Evolutionary conservation across 2,329 filamentous ascomycete genomes (phyloP).

Genomic region (Emericellopsis cladophorae): DNA sequence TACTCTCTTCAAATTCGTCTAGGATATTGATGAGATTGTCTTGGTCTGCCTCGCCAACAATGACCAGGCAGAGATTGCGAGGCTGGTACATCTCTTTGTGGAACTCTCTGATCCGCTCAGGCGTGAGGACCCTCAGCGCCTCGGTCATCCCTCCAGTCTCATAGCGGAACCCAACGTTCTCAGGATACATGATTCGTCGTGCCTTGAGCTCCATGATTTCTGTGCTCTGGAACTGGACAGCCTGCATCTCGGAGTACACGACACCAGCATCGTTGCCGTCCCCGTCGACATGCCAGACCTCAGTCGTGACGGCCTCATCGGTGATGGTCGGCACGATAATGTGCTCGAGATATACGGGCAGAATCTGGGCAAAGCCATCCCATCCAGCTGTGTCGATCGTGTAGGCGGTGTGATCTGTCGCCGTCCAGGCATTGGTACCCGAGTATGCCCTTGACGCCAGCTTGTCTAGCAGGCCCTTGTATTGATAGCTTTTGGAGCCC

Average conservation of each 20-base stretch:
- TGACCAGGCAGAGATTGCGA: conserved; percentile 80
- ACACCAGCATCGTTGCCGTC: conserved; percentile 91
- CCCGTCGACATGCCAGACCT: conserved; percentile 92
- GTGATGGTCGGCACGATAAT: conserved; percentile 83
- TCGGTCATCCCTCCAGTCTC: conserved; percentile 98
- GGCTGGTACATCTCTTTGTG: conserved; percentile 97
- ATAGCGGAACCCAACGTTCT: conserved; percentile 85
- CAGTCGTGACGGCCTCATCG: conserved; percentile 84
- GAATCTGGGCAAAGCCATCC: conserved; percentile 90
- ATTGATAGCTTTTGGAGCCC: conserved; percentile 86
- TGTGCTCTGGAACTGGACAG: conserved; percentile 68
- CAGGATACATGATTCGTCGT: conserved; percentile 71
- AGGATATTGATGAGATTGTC: conserved; percentile 66
- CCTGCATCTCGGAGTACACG: conserved; percentile 99
- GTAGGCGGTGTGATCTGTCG: conserved; percentile 92
- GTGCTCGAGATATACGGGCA: conserved; percentile 93
- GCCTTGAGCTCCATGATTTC: conserved; percentile 83
- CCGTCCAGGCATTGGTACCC: conserved; percentile 92
- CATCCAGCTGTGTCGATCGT: conserved; percentile 91
- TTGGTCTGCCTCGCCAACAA: conserved; percentile 88
- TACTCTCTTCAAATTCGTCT: conserved; percentile 78
- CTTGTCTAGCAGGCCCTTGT: conserved; percentile 92
- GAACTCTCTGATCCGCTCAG: conserved; percentile 85
- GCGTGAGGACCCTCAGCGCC: conserved; percentile 70
- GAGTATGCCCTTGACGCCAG: conserved; percentile 89